Base-by-base conservation (phyloP, 163 green algal genomes). In the Scenedesmus sp. region DNA sequence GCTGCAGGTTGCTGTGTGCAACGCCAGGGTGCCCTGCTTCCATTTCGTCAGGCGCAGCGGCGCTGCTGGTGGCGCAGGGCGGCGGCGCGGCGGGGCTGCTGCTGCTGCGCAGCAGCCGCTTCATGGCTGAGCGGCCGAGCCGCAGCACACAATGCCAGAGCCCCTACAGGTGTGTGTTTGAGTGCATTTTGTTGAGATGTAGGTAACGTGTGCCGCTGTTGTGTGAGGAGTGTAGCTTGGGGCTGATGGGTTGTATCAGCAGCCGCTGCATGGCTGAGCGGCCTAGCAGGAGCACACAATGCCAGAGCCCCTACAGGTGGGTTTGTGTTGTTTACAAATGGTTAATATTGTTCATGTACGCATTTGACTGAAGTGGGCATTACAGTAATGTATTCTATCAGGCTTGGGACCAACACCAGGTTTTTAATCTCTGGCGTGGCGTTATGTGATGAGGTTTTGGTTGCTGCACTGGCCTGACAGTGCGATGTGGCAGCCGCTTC, bases 51-150 rank as follows among this genome's bases (percentile, higher is more conserved):
- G 20, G 54, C 3, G 20, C 54, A 1, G 46, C 4, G 3, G 10
- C n/a, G 34, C 62, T 88, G 56, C 8, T 88, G 20, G 57, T 82
- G 7, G 74, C 67, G 23, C 73, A 76, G 23, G 57, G 87, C 34
- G 88, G 88, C 79, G 88, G 88, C 20, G 66, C 88, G 26, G 15
- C 79, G 0, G 60, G 77, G 8, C 15, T 83, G 34, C 88, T 92
- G 46, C 26, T 88, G 77, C 16, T 92, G 64, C 82, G 67, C n/a
- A 88, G 34, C 18, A 83, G 34, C 9, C 54, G 62, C 9, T 88
- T 79, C 70, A 13, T 79, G 23, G 70, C 70, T 13, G 70, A 79
- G 23, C 70, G 70, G 23, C 23, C 23, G 6, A 6, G 6, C 3
- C 4, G 70, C 3, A 79, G 70, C 70, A 79, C 70, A 15, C 20